A percentile compares a stretch with the other conserved stretches of the same genome.
Evolutionary conservation across 192 early-diverging fungal genomes (phyloP).

Genomic region (Backusella psychrophila): DNA sequence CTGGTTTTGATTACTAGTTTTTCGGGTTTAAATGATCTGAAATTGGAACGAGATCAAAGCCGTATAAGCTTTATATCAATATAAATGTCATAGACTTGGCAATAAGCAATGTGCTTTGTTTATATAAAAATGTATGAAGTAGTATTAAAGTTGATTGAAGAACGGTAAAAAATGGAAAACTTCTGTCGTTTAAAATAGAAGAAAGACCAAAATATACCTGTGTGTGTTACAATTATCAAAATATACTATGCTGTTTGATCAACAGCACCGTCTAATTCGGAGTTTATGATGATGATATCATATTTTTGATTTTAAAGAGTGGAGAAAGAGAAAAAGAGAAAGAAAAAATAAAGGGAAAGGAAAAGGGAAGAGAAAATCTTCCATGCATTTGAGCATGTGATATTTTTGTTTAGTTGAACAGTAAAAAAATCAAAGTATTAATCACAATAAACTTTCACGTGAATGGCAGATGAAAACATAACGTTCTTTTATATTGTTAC

Average conservation of each 20-base stretch:
- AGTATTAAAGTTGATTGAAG: not conserved
- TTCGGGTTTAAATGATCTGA: not conserved
- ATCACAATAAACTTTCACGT: slow-evolving; percentile 2
- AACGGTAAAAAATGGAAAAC: not conserved
- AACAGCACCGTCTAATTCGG: not conserved
- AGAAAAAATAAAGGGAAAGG: not conserved
- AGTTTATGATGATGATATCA: not conserved
- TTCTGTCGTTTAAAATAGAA: not conserved
- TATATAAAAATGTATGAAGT: not conserved
- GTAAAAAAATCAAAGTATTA: not conserved
- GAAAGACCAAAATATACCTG: not conserved
- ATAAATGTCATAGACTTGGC: not conserved
- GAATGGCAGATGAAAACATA: not conserved
- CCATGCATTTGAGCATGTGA: not conserved
- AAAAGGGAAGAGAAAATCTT: not conserved
- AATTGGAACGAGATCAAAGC: not conserved
- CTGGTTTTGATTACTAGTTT: not conserved
- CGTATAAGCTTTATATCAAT: not conserved
- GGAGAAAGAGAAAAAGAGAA: not conserved
- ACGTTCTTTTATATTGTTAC: not conserved
- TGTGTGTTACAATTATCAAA: not conserved
- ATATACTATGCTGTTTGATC: not conserved
- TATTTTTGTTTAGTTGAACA: not conserved
- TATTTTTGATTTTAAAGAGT: not conserved
- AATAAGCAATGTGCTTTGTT: not conserved